phyloP scores from a whole-genome alignment of 768 basidiomycete species.

The Naematelia encephala region DNA sequence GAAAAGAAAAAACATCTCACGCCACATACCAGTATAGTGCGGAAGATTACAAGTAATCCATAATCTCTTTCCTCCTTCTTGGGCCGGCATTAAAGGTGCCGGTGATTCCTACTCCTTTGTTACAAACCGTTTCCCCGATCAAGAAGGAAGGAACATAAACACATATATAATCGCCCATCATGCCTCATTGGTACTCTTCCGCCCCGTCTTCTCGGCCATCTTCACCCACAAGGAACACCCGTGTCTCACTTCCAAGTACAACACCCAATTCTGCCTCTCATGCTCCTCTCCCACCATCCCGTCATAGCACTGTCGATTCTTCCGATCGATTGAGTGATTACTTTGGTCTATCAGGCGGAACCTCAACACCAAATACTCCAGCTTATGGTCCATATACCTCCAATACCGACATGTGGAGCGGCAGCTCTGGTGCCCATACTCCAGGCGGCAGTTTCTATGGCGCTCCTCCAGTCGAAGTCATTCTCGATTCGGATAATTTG shows the following conservation, averaged over 20 bases:
- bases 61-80: too few relatives aligned
- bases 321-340: background rate
- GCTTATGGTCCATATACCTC: conserved; percentile 3
- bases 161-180: background rate
- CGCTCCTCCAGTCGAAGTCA: conserved; percentile 61
- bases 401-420: conserved; percentile 6
- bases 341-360: background rate
- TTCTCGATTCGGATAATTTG: conserved; percentile 67
- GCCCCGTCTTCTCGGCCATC: conserved; percentile 23
- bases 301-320: conserved; percentile 13
- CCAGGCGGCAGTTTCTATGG: conserved; percentile 17
- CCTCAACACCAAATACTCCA: background rate
- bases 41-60: too few relatives aligned
- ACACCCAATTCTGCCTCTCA: conserved; percentile 11
- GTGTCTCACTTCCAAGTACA: conserved; percentile 10
- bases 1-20: too few relatives aligned
- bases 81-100: too few relatives aligned
- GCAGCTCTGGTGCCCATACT: conserved; percentile 11
- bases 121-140: too few relatives aligned
- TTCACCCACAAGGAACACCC: conserved; percentile 17
- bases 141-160: background rate
- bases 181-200: conserved; percentile 7
- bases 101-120: background rate
- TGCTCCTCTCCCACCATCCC: conserved; percentile 5
- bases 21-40: too few relatives aligned